phyloP scores from a whole-genome alignment of 2,329 filamentous ascomycete genomes.

The Parasarocladium wereldwijsianum region DNA sequence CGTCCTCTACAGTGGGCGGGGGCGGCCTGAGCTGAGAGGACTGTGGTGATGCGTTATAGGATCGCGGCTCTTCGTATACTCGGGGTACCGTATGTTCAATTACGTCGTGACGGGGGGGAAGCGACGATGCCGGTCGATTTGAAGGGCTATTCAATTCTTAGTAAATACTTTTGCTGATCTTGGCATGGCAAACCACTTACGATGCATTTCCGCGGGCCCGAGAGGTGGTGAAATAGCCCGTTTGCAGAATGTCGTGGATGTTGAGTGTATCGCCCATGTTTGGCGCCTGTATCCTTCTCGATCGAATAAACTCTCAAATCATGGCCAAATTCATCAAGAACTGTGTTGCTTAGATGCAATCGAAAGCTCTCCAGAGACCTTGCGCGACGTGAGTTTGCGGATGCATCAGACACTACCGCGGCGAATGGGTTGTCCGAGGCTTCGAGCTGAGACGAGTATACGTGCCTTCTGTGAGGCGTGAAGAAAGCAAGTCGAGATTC shows the following conservation, averaged over 20 bases:
- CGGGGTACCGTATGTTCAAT: slow-evolving; percentile 2
- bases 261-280: slow-evolving; percentile 27
- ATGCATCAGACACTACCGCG: too few species aligned
- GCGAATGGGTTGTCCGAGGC: too few species aligned
- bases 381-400: too few species aligned
- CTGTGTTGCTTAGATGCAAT: background rate
- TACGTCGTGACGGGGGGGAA: slow-evolving; percentile 19
- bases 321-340: background rate
- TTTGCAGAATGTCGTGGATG: slow-evolving; percentile 30
- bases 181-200: slow-evolving; percentile 4
- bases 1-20: slow-evolving; percentile 55
- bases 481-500: too few species aligned
- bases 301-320: too few species aligned
- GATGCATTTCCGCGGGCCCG: slow-evolving; percentile 14
- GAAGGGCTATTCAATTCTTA: too few species aligned
- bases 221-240: slow-evolving; percentile 35
- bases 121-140: slow-evolving; percentile 6
- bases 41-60: background rate
- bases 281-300: slow-evolving; percentile 10
- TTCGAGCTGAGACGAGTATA: too few species aligned
- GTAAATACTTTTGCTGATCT: too few species aligned
- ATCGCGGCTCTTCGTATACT: background rate
- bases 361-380: background rate
- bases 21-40: slow-evolving; percentile 26
- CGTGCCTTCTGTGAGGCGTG: too few species aligned